Percentiles rank a stretch among this genome's conserved stretches.
Evolutionary conservation across 108 stramenopile genomes (phyloP).

Genomic region (Pseudonitzschia pungens): DNA sequence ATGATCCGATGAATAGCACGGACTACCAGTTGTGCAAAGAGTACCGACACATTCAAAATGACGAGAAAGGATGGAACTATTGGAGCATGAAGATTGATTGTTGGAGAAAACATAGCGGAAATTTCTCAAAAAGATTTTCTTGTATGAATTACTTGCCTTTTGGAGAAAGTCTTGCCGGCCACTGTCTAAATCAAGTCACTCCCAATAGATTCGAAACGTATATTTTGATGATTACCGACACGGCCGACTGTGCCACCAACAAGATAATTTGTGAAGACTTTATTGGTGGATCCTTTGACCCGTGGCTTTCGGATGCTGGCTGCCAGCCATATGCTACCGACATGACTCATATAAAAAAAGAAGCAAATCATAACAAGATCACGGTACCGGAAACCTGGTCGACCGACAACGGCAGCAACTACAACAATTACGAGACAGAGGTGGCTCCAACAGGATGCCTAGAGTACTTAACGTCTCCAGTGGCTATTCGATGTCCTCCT

Average conservation of each 20-base stretch:
- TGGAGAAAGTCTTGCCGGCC: background rate
- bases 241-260: background rate
- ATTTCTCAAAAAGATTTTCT: background rate
- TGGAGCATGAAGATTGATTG: background rate
- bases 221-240: background rate
- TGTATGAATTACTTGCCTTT: background rate
- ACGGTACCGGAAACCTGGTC: too few relatives aligned
- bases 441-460: background rate
- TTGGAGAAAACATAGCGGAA: background rate
- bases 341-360: background rate
- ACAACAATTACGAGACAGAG: background rate
- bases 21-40: background rate
- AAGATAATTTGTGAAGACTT: background rate
- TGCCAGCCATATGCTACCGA: background rate
- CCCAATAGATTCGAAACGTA: background rate
- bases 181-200: background rate
- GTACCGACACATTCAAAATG: background rate
- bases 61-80: background rate
- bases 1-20: background rate
- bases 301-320: background rate
- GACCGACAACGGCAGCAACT: background rate
- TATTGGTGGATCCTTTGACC: slow-evolving; percentile 4
- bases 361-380: too few relatives aligned
- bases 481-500: background rate
- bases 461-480: background rate